Base-by-base conservation (phyloP, 2,329 filamentous ascomycete genomes). In the Diaporthe sp. region DNA sequence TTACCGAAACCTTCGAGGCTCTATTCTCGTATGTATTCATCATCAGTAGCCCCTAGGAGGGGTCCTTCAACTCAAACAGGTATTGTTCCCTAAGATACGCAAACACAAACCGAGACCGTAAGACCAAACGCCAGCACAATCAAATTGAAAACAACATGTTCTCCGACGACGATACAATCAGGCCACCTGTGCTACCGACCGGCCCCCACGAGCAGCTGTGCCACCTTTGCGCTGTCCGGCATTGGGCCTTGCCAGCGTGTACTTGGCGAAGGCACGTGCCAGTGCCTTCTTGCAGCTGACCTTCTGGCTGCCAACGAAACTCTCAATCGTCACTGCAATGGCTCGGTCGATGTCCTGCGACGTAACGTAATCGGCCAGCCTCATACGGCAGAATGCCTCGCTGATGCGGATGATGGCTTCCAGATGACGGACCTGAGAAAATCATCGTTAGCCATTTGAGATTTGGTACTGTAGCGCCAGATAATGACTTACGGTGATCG, bases 261-360 rank as follows among this genome's bases (percentile, higher is more conserved):
- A 99, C 88, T 99, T 99, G 81, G 97, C 95, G 87, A 99, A 99
- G 6, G 97, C 95, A 76, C 97, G 90, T 0, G 95, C 94, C 59
- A 99, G 89, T 22, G 97, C 95, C 88, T 98, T 98, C 90, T 98
- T 99, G 86, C 95, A 97, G 86, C 95, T 98, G 81, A 98, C 92
- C 88, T 99, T 99, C 84, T 99, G 97, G 80, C 94, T 97, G 77
- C 94, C 95, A 58, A 99, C 95, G 82, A 99, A 99, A 74, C 94
- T 97, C 79, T 98, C 96, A 3, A 99, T 95, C 0, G 97, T 98
- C 9, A 99, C 97, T 19, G 96, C 95, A 81, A 99, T 99, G 75
- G 97, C 97, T 58, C 97, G 95, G 85, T 99, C 97, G 80, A 99
- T 98, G 82, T 99, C 97, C 76, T 94, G 91, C 2, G 94, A 87